Percentiles rank a stretch among this genome's conserved stretches.
phyloP scores from a whole-genome alignment of 1,284 basidiomycete species.

The Exobasidium rhododendri region DNA sequence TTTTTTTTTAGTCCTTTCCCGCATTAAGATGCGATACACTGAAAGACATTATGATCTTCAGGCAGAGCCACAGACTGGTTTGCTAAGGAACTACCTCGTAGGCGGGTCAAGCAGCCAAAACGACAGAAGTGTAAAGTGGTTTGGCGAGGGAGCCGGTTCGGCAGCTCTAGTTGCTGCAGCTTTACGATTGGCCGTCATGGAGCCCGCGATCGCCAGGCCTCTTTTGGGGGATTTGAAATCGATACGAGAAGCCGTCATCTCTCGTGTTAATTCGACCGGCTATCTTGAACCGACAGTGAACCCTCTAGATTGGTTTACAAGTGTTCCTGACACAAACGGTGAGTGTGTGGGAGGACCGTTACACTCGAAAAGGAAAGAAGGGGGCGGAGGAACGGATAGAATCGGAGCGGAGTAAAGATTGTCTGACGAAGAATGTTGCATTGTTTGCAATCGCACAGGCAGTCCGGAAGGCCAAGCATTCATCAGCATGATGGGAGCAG shows the following conservation, averaged over 20 bases:
- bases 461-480: conserved; percentile 47
- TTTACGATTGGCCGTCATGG: conserved; percentile 46
- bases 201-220: conserved; percentile 27
- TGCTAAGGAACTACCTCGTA: conserved; percentile 46
- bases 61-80: conserved; percentile 57
- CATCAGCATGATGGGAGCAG: conserved; percentile 39
- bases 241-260: conserved; percentile 34
- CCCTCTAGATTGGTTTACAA: conserved; percentile 34
- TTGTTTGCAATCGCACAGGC: background rate
- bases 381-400: no score
- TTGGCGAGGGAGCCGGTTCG: conserved; percentile 40
- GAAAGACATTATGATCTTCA: no score
- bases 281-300: conserved; percentile 35
- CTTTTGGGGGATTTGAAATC: background rate
- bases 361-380: background rate
- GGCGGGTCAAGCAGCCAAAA: conserved; percentile 5
- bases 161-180: conserved; percentile 44
- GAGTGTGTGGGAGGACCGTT: background rate
- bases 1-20: no score
- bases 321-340: conserved; percentile 23
- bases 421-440: background rate
- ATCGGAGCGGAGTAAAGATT: no score
- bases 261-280: conserved; percentile 27
- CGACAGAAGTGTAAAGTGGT: conserved; percentile 24
- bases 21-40: no score